A percentile compares a stretch with the other conserved stretches of the same genome.
These are phyloP conservation scores for Aspergillus japonicus DNA, from an alignment of 2,329 filamentous ascomycete species.

Conservation along the genomic window DNA sequence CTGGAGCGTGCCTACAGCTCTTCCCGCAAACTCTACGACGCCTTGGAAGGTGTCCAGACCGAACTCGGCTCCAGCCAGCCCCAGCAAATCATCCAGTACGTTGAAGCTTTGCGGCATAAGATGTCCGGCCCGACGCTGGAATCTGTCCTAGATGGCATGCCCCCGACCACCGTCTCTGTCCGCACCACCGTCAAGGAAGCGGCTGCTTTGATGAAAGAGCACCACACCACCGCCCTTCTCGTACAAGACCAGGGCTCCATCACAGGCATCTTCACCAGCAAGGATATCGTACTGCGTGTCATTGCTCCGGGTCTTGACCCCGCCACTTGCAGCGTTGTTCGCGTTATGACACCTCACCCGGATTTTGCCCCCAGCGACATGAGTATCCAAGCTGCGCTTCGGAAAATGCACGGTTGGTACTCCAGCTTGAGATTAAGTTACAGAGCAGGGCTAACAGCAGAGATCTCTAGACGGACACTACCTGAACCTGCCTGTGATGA, in stretches of 20 bases:
- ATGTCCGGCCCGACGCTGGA: slow-evolving; percentile 98
- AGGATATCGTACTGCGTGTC: slow-evolving; percentile 95
- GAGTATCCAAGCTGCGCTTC: slow-evolving; percentile 95
- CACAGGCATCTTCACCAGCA: slow-evolving; percentile 98
- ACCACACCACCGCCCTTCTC: slow-evolving; percentile 93
- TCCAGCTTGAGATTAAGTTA: too few relatives aligned
- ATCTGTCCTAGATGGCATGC: slow-evolving; percentile 85
- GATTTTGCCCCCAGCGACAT: slow-evolving; percentile 99
- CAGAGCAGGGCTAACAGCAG: slow-evolving; percentile 3
- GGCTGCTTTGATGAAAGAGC: slow-evolving; percentile 94
- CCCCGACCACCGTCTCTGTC: slow-evolving; percentile 92
- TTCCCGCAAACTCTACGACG: slow-evolving; percentile 96
- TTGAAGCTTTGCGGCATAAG: slow-evolving; percentile 89
- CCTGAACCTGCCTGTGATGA: slow-evolving; percentile 97
- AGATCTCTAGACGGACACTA: slow-evolving; percentile 80
- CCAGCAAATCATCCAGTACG: slow-evolving; percentile 98
- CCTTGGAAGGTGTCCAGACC: slow-evolving; percentile 94
- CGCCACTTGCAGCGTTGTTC: slow-evolving; percentile 90
- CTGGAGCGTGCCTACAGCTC: slow-evolving; percentile 95
- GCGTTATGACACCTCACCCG: slow-evolving; percentile 98
- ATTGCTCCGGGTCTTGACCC: slow-evolving; percentile 96
- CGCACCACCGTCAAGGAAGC: slow-evolving; percentile 95
- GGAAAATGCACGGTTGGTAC: slow-evolving; percentile 94
- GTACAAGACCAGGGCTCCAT: slow-evolving; percentile 97
- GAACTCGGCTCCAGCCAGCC: slow-evolving; percentile 94